Evolutionary conservation across 768 basidiomycete species (phyloP), one percentile per base, ranked within the genome.

Genomic region (Lactarius evosmus): DNA sequence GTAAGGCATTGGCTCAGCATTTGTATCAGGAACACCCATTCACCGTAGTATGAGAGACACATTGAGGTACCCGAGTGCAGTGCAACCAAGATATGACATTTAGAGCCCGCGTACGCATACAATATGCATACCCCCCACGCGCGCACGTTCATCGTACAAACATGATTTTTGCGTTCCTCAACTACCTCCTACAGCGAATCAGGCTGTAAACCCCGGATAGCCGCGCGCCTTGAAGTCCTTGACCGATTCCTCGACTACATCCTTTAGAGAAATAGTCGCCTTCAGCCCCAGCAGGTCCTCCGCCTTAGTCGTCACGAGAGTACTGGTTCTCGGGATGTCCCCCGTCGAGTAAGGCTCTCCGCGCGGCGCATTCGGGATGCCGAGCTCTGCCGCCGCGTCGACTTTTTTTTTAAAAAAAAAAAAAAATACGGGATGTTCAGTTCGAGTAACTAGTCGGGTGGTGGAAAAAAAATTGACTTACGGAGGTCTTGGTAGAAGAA

Each of bases 201-300:
- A 46, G 44, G 11, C n/a, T 5, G 34, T 16, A 33, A 64, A 64
- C 25, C 63, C 63, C 1, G 59, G 59, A 56, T 65, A 60, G 6
- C 64, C 59, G 27, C 64, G 59, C 19, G 36, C 49, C 50, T 44
- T 61, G 29, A 65, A 61, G n/a, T 61, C 63, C n/a, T 51, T 54
- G 1, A 51, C 58, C 8, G 59, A 51, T 30, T 65, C 59, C 14
- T 54, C 49, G 12, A 65, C 33, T 7, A 61, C 4, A 22, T 65
- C 63, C n/a, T 51, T 61, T 25, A 65, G 19, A 29, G 55, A 11
- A 8, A 32, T 52, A 3, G 19, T 32, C 25, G 38, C 19, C 12
- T 44, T 61, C 49, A 65, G 29, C 16, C 55, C 64, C 12, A 65
- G 55, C 32, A 61, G 19, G 3, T 65, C 49, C 25, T 56, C 59